Evolutionary conservation across 2,329 filamentous ascomycete species (phyloP), one percentile per base, ranked within the genome.

Genomic region (Cercospora sp.): DNA sequence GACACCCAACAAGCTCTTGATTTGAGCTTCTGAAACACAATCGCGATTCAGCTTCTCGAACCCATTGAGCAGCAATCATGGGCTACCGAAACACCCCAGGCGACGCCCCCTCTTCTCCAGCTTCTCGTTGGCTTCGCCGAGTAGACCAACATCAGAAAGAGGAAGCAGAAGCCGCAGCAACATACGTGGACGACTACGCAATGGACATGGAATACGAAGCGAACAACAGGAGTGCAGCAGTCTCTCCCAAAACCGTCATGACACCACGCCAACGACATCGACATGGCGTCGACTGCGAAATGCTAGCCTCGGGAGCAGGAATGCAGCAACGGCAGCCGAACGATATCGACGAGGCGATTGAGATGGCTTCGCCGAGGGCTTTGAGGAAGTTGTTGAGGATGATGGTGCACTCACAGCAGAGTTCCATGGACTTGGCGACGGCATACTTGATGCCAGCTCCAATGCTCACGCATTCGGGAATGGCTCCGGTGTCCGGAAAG

Each of bases 381-480:
- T 42, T 68, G n/a, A 63, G 66, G 23, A 59, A 53, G 13, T 48
- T 68, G 18, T 59, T 68, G 9, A 63, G 66, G 10, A 68, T 65
- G 63, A 68, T 68, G 66, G 66, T 65, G 12, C 61, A 68, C n/a
- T 65, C 66, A 1, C 66, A 65, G 20, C 66, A 63, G 36, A 45
- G 45, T 18, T 65, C 62, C 10, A 36, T 45, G 48, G 63, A 65
- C 23, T 26, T 68, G 31, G 66, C 66, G 13, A 60, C 23, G 9
- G 66, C 58, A 2, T 68, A 26, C 18, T 57, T 68, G 31, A 45
- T 64, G 30, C 62, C 51, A 2, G 48, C 62, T 36, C n/a, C 28
- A 5, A 18, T 30, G 9, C 62, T 51, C n/a, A 31, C 33, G 48
- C 51, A 58, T 18, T 13, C 61, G 10, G 48, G 48, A 30, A 36